Conservation (phyloP, 257 asterid species). For the Voacanga thouarsii region DNA sequence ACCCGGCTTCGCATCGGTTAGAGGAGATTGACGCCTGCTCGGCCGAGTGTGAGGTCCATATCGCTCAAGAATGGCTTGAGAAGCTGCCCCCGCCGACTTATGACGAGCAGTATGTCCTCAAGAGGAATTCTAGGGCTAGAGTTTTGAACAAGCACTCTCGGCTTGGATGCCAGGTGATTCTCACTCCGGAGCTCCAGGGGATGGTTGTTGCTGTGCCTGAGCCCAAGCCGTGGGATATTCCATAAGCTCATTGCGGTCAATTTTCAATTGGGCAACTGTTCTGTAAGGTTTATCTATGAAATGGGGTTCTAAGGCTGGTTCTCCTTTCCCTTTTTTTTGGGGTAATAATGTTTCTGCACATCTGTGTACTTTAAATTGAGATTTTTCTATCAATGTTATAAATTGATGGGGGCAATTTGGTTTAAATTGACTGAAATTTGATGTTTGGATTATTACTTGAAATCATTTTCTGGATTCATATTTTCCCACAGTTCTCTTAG, state of each 20-base stretch:
- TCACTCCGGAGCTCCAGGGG: constrained; percentile 47
- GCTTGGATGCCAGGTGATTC: constrained; percentile 48
- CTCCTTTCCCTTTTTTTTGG: neutral
- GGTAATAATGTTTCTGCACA: constrained; percentile 16
- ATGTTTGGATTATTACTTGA: constrained; percentile 7
- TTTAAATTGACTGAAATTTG: constrained; percentile 1
- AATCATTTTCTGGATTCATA: neutral
- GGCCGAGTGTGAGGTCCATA: constrained; percentile 98
- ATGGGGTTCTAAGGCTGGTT: neutral
- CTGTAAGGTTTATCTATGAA: constrained; percentile 8
- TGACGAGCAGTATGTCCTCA: constrained; percentile 47
- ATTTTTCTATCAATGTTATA: constrained; percentile 10
- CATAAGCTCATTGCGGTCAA: constrained; percentile 19
- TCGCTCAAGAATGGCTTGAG: constrained; percentile 96
- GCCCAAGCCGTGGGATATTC: constrained; percentile 52
- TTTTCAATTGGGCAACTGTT: neutral
- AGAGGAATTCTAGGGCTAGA: constrained; percentile 56
- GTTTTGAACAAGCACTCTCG: constrained; percentile 47
- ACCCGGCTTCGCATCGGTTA: constrained; percentile 87
- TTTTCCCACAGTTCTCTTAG: neutral
- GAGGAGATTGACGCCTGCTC: constrained; percentile 97
- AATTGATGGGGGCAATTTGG: constrained; percentile 5
- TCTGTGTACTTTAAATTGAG: constrained; percentile 1
- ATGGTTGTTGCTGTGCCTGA: constrained; percentile 46
- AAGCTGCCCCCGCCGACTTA: constrained; percentile 73